A percentile compares a stretch with the other conserved stretches of the same genome.
These are phyloP conservation scores for Coffea eugenioides DNA, from an alignment of 257 asterid species.

Conservation along the genomic window DNA sequence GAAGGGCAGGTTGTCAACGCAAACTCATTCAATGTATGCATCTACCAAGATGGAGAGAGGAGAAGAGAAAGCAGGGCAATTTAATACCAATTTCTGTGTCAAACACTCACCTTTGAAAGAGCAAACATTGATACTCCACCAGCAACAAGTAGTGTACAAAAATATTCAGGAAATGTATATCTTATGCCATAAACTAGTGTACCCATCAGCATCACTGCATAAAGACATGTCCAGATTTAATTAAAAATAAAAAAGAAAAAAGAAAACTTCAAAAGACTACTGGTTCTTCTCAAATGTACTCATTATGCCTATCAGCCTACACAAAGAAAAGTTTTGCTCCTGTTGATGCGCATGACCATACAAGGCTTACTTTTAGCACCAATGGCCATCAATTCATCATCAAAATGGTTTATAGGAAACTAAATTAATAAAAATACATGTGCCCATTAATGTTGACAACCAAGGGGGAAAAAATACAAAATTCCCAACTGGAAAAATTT, in stretches of 20 bases:
- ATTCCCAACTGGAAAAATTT: not conserved
- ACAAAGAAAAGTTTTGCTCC: not conserved
- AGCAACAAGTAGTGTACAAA: slow-evolving; percentile 92
- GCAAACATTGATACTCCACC: slow-evolving; percentile 96
- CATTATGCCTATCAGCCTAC: not conserved
- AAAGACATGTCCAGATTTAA: slow-evolving; percentile 7
- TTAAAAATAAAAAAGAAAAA: not conserved
- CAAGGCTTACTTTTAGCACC: not conserved
- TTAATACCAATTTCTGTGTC: not conserved
- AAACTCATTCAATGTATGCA: not conserved
- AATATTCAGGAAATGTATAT: slow-evolving; percentile 82
- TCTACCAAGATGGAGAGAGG: not conserved
- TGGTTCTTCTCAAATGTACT: not conserved
- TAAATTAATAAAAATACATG: not conserved
- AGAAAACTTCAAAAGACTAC: not conserved
- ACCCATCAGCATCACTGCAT: slow-evolving; percentile 98
- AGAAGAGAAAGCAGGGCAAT: not conserved
- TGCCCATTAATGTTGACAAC: not conserved
- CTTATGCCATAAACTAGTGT: slow-evolving; percentile 85
- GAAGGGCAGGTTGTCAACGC: slow-evolving; percentile 1
- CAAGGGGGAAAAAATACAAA: not conserved
- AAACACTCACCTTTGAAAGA: slow-evolving; percentile 65
- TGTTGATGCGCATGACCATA: not conserved
- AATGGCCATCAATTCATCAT: not conserved
- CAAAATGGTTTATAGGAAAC: not conserved